Evolutionary conservation across 108 stramenopile species (phyloP), one percentile per base, ranked within the genome.

Genomic region (Nitzschia sp.): DNA sequence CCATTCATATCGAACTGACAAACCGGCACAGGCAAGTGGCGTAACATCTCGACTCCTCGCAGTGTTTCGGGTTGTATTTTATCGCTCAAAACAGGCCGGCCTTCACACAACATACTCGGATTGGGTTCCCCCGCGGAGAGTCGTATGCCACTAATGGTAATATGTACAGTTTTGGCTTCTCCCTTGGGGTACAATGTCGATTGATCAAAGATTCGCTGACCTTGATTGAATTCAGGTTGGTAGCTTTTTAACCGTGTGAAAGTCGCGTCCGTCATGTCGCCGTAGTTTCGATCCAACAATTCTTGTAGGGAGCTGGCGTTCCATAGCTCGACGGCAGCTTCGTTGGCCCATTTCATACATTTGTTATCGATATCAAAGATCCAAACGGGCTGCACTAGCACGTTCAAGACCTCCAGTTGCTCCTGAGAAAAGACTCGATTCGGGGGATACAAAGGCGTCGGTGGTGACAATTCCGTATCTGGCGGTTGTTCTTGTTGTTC

Each of bases 261-360:
- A 3, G 58, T 34, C 27, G 58, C 22, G 28, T 47, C 46, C 13
- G 32, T 2, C 31, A 59, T 70, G 8, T 36, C 31, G 41, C 38
- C 35, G 36, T 74, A 79, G 38, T 61, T 44, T 6, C 78, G 71
- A 22, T 45, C 19, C 33, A 69, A 59, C 25, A 79, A 26, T 1
- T 17, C 25, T 2, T 67, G 68, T 2, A 72, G 50, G n/a, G 50
- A 55, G 3, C 60, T 44, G 8, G 78, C 72, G 57, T 69, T 63
- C 78, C 78, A 79, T 6, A 74, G 27, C 16, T 72, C 45, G 16
- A 68, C 13, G 8, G 71, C 78, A 22, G 52, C 45, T 19, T 53
- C n/a, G 61, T 79, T 79, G 57, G 72, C 68, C 78, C 78, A 79
- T 27, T 54, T 69, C 72, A 79, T 73, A 27, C 41, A 16, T 21